phyloP scores from a whole-genome alignment of 441 rosid genomes.

The Croton laevigatus region DNA sequence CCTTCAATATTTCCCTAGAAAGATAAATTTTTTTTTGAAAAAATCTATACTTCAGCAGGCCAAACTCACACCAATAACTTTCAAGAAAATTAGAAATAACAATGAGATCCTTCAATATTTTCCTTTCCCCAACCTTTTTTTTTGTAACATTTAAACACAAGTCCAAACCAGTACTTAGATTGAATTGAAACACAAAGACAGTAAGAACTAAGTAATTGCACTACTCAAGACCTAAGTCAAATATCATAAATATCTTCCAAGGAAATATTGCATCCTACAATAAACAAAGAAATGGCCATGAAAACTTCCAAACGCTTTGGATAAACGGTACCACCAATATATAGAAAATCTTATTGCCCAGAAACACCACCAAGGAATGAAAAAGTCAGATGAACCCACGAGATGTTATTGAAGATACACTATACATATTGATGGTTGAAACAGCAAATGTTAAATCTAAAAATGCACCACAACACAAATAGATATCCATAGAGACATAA shows the following conservation, averaged over 20 bases:
- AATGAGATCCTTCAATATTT: too few species aligned
- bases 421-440: background rate
- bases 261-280: too few species aligned
- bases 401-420: background rate
- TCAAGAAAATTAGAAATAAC: background rate
- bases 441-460: conserved; percentile 1
- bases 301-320: too few species aligned
- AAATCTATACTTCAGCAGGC: background rate
- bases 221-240: too few species aligned
- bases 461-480: conserved; percentile 12
- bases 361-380: background rate
- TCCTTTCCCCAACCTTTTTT: background rate
- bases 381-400: background rate
- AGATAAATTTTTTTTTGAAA: too few species aligned
- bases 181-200: too few species aligned
- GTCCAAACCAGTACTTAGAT: background rate
- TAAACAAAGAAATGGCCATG: too few species aligned
- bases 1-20: too few species aligned
- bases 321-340: too few species aligned
- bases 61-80: background rate
- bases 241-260: too few species aligned
- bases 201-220: too few species aligned
- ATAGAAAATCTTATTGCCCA: too few species aligned
- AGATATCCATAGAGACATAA: conserved; percentile 13
- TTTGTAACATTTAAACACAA: background rate